Conservation (phyloP, 2,329 filamentous ascomycete species). For the Incumbomyces delicatus region DNA sequence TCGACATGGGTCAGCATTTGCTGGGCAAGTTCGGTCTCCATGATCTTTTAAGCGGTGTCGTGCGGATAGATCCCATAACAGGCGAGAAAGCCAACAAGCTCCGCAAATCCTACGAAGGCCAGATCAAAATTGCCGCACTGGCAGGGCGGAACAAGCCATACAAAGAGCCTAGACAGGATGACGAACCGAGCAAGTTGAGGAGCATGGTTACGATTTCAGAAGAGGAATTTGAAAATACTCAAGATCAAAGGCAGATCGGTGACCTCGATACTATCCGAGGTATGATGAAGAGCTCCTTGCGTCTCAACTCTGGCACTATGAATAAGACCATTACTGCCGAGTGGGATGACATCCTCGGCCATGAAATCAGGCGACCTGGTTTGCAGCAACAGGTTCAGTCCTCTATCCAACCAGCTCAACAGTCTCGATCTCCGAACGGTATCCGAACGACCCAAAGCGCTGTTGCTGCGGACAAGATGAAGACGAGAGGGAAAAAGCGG, state of each 20-base stretch:
- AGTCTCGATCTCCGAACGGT: conserved; percentile 21
- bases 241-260: conserved; percentile 38
- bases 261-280: conserved; percentile 31
- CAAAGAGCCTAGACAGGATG: conserved; percentile 29
- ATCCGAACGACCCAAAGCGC: conserved; percentile 12
- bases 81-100: conserved; percentile 57
- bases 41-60: conserved; percentile 48
- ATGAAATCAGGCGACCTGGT: conserved; percentile 34
- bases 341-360: conserved; percentile 41
- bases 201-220: conserved; percentile 30
- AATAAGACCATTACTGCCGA: conserved; percentile 33
- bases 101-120: conserved; percentile 45
- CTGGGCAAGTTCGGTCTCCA: conserved; percentile 50
- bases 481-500: conserved; percentile 39
- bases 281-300: conserved; percentile 36
- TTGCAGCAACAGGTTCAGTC: conserved; percentile 12
- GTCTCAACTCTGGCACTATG: conserved; percentile 37
- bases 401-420: conserved; percentile 18
- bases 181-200: conserved; percentile 25
- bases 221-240: conserved; percentile 42
- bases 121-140: conserved; percentile 38
- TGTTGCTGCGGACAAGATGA: conserved; percentile 28
- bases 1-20: conserved; percentile 49
- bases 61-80: conserved; percentile 49
- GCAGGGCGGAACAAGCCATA: conserved; percentile 40